Base-by-base conservation (phyloP, 352 stramenopile genomes). In the Pythium dissimile region DNA sequence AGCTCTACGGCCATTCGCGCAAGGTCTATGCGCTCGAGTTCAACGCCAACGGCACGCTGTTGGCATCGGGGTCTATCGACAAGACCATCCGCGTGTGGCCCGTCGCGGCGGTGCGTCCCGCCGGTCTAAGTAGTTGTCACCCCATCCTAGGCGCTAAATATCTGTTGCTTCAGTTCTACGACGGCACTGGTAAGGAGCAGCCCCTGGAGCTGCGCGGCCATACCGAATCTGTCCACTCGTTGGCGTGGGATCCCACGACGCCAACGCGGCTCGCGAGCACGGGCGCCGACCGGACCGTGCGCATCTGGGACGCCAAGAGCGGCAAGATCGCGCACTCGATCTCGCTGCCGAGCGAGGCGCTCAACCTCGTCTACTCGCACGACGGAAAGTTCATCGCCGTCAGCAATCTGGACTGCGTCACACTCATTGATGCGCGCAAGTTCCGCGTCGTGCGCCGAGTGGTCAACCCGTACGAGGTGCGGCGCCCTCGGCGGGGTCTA, bases 371-470 rank as follows among this genome's bases (percentile, higher is more conserved):
- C 5, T 94, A 90, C 65, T 90, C 75, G 56, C 71, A 79, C 44
- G 84, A 94, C 47, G 80, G 74, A 52, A 91, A 91, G 64, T 92
- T 84, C 66, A 85, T 94, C 26, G 84, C 81, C 16, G 84, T 81
- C 50, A 84, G 79, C 53, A 88, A 89, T 51, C 34, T 78, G 24
- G 80, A 89, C 54, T 85, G 77, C 59, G 80, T 91, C 30, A 88
- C 68, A 47, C 77, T 94, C 41, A 88, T 94, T 47, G 84, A 94
- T 53, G 86, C 83, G 44, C 75, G 78, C 61, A 94, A 92, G 64
- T 72, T 88, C 54, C 82, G 83, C 42, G 73, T 94, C 8, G 75
- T 89, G 65, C 78, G 80, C 24, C 75, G 77, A 24, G 73, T 92
- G 10, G 83, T 91, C 41, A 94, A 91, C 39, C 84, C 82, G 5